Base-by-base conservation (phyloP, 495 filamentous ascomycete genomes). In the Ascodesmis nigricans region DNA sequence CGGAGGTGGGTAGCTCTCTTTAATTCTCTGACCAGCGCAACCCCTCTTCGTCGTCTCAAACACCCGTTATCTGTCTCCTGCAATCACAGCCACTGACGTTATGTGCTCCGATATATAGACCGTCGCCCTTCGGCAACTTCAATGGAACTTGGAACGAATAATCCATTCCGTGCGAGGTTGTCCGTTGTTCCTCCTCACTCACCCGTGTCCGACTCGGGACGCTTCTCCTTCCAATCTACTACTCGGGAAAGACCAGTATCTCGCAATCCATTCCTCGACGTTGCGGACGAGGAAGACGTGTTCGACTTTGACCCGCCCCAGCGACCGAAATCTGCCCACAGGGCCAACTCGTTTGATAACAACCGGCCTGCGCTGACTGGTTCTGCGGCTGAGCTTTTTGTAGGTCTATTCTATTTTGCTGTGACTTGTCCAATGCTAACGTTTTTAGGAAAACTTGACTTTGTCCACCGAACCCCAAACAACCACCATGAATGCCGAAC, bases 211-310 rank as follows among this genome's bases (percentile, higher is more conserved):
- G 19, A 41, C 32, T 37, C 54, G 49, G 42, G 62, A 65, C 45
- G 59, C 63, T 51, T 65, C 53, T 29, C 50, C 48, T 42, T 62
- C 56, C 50, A 59, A 53, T 56, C 62, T 53, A 23, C 33, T 44
- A n/a, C 10, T 50, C 61, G 35, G 29, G 65, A 75, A 47, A 65
- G 80, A 49, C 79, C 81, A 36, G 56, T 70, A 27, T 91, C 84
- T 28, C 73, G 73, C 31, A 97, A 97, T 48, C 87, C 87, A 31
- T 97, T 97, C 55, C 63, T 95, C 29, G 80, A 91, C 55, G 65
- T 70, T 37, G 62, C 65, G 30, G 62, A 75, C 52, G 44, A 65
- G 50, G 57, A 64, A 34, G 58, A 59, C 46, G 56, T 61, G 53
- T 53, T 65, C 15, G 53, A 58, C 32, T 44, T 53, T 24, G 57